These are phyloP conservation scores for Dillenia turbinata DNA, from an alignment of 164 flowering plant genomes.

Conservation along the genomic window DNA sequence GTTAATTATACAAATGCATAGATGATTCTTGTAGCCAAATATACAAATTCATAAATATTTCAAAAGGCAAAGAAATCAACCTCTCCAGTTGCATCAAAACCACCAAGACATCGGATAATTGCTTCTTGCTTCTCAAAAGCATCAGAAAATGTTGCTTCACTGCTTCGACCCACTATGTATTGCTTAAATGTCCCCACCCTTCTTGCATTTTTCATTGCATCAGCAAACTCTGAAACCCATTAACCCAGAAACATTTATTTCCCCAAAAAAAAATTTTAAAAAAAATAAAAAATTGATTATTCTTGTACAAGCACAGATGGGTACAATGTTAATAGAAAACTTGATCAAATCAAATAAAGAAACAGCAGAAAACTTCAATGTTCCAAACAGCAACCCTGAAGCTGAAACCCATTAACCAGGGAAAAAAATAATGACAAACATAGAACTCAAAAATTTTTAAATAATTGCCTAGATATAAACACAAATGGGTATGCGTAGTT, in stretches of 20 bases:
- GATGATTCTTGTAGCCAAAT: neutral
- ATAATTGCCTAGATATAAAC: too few relatives aligned
- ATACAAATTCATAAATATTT: neutral
- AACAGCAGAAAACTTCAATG: neutral
- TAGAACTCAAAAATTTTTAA: too few relatives aligned
- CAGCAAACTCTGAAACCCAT: constrained; percentile 62
- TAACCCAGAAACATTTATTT: neutral
- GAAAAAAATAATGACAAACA: too few relatives aligned
- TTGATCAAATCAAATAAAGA: neutral
- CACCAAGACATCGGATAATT: constrained; percentile 71
- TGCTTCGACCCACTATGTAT: constrained; percentile 78
- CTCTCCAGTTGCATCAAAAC: constrained; percentile 78
- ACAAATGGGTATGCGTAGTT: too few relatives aligned
- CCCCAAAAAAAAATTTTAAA: neutral
- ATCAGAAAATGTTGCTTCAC: constrained; percentile 71
- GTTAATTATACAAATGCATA: neutral
- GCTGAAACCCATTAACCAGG: too few relatives aligned
- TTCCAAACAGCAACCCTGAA: neutral
- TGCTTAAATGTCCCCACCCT: constrained; percentile 62
- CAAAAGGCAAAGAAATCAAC: constrained; percentile 24
- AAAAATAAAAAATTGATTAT: neutral
- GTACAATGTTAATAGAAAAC: too few relatives aligned
- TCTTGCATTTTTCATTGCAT: constrained; percentile 66
- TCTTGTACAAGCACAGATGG: neutral
- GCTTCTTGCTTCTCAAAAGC: constrained; percentile 92